phyloP scores from a whole-genome alignment of 495 filamentous ascomycete species.

The Aeminium ludgeri region DNA sequence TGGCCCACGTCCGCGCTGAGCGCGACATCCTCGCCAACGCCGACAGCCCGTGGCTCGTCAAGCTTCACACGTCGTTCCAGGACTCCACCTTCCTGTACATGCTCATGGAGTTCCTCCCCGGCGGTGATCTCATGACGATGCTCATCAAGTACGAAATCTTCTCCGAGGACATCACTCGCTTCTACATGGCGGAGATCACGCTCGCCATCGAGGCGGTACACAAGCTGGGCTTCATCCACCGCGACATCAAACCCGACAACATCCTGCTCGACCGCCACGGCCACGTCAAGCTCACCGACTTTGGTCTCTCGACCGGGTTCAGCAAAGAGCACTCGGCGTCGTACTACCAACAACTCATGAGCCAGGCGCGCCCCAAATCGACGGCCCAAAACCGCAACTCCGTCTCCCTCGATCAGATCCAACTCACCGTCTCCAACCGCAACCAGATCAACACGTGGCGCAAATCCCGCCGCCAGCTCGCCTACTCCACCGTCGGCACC shows the following conservation, averaged over 20 bases:
- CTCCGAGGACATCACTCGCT: constrained; percentile 92
- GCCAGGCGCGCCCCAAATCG: constrained; percentile 46
- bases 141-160: constrained; percentile 99
- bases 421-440: constrained; percentile 93
- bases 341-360: constrained; percentile 92
- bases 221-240: constrained; percentile 94
- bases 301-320: constrained; percentile 93
- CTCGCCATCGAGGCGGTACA: constrained; percentile 96
- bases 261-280: constrained; percentile 89
- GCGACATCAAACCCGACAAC: constrained; percentile 98
- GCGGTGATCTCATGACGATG: constrained; percentile 99
- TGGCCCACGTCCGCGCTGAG: constrained; percentile 96
- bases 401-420: constrained; percentile 92
- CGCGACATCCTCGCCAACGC: constrained; percentile 95
- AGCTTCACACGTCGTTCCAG: constrained; percentile 94
- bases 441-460: constrained; percentile 96
- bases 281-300: constrained; percentile 97
- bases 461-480: constrained; percentile 84
- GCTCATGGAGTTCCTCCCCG: constrained; percentile 97
- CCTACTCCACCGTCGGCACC: constrained; percentile 95
- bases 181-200: constrained; percentile 98
- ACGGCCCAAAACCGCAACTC: constrained; percentile 65
- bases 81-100: constrained; percentile 91
- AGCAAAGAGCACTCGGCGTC: constrained; percentile 95
- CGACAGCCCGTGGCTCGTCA: constrained; percentile 97